phyloP scores from a whole-genome alignment of 2,329 filamentous ascomycete species.

The Neofusicoccum laricinum region DNA sequence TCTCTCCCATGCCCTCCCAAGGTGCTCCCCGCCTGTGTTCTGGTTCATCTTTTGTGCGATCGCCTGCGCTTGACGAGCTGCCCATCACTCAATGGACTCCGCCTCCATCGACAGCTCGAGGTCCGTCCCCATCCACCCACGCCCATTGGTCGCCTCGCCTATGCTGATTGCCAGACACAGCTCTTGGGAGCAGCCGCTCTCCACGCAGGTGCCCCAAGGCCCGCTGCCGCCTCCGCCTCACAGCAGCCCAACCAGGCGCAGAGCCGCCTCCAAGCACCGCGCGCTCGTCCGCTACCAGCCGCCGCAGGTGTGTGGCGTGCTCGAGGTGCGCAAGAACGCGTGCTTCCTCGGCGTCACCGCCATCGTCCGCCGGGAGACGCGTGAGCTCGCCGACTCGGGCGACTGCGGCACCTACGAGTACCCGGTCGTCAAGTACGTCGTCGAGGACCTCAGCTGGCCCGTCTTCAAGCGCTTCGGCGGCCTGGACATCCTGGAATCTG shows the following conservation, averaged over 20 bases:
- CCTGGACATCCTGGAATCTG: background rate
- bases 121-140: background rate
- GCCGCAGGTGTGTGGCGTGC: slow-evolving; percentile 1
- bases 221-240: background rate
- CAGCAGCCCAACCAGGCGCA: background rate
- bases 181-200: background rate
- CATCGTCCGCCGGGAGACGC: slow-evolving; percentile 1
- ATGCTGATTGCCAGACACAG: background rate
- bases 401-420: background rate
- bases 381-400: background rate
- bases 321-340: slow-evolving; percentile 5
- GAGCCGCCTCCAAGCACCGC: background rate
- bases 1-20: background rate
- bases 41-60: background rate
- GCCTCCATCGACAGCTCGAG: slow-evolving; percentile 5
- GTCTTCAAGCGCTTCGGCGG: slow-evolving; percentile 11
- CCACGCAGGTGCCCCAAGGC: slow-evolving; percentile 1
- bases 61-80: background rate
- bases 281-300: slow-evolving; percentile 4
- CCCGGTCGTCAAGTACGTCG: background rate
- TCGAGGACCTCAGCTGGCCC: slow-evolving; percentile 8
- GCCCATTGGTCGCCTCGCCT: background rate
- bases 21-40: background rate
- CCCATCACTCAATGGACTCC: background rate
- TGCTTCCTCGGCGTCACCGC: slow-evolving; percentile 8